Evolutionary conservation across 2,329 filamentous ascomycete genomes (phyloP), one percentile per base, ranked within the genome.

Genomic region (Pseudocercospora musae): DNA sequence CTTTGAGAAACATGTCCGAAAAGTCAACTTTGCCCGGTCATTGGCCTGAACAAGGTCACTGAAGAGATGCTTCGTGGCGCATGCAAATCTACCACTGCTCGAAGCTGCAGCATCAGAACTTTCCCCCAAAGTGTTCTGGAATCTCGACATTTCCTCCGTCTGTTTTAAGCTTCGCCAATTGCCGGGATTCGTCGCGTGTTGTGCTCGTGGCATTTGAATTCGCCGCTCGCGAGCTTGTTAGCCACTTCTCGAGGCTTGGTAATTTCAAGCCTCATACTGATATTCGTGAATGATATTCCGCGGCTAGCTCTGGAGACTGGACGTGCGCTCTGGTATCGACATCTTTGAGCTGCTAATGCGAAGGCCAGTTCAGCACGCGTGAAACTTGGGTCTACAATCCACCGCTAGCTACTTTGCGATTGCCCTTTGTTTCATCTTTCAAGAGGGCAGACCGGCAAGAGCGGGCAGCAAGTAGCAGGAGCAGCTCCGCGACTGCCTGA

Each of bases 211-310:
- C 52, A 54, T 33, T 13, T n/a, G n/a, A n/a, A n/a, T n/a, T n/a
- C n/a, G n/a, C n/a, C n/a, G n/a, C n/a, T 58, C 42, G 56, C 56
- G 56, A 58, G 56, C 18, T 49, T 58, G 21, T 58, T 31, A 20
- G 56, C 53, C 29, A 56, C 53, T 9, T 15, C 4, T 33, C 49
- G 29, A 55, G 18, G 29, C 44, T 21, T 48, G 5, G 18, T 23
- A 48, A 21, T 23, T 9, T 23, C 18, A 20, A 46, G 42, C 42
- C 42, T 23, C 42, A 23, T 20, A 20, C 18, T n/a, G n/a, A n/a
- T n/a, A n/a, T n/a, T n/a, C n/a, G n/a, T n/a, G n/a, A n/a, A n/a
- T 21, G 42, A 46, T 46, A 46, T 13, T 37, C 33, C 33, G 33
- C 33, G 33, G 33, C 33, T 13, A 37, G 13, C 8, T 29, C n/a